Evolutionary conservation across 2,329 filamentous ascomycete species (phyloP), one percentile per base, ranked within the genome.

Genomic region (Cercospora sp.): DNA sequence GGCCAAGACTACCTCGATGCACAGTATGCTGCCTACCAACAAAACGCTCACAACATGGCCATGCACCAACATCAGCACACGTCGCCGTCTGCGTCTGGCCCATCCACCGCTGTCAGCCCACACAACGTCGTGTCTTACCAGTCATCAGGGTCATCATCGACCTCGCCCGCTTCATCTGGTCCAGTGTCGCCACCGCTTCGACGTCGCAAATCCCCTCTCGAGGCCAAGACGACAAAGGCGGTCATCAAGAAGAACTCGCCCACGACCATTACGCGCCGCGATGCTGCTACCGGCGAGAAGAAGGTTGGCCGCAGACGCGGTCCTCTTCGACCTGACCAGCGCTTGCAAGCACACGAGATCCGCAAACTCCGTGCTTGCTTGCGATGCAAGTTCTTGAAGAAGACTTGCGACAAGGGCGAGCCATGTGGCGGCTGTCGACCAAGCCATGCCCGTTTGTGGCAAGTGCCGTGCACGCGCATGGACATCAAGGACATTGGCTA

Each of bases 401-500:
- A 98, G 87, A 97, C 94, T 60, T 98, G 94, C 79, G 94, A 98
- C 81, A 97, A 96, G 84, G 94, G 94, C 71, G 94, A 97, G 83
- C 94, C 94, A 67, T 98, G 94, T 81, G 91, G 90, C 76, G 94
- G 94, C 59, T 98, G 94, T 84, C 92, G 97, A 83, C 94, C 94
- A 61, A 97, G 94, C 21, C 94, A 98, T 80, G 94, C 94, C 71
- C 90, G 94, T 72, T 86, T 98, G 63, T 98, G 94, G 94, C 94
- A 97, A 82, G 94, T 98, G 55, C 94, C 94, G 69, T 98, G 94
- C 85, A 98, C 94, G 49, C 91, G 94, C 70, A 97, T 97, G 77
- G 94, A 97, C 80, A 98, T 98, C 85, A 97, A 97, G 86, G 94
- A 98, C 77, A 97, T 98, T 76, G 92, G 89, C 53, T 97, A 96